Conservation (phyloP, 495 filamentous ascomycete species). For the Talaromyces wortmannii region DNA sequence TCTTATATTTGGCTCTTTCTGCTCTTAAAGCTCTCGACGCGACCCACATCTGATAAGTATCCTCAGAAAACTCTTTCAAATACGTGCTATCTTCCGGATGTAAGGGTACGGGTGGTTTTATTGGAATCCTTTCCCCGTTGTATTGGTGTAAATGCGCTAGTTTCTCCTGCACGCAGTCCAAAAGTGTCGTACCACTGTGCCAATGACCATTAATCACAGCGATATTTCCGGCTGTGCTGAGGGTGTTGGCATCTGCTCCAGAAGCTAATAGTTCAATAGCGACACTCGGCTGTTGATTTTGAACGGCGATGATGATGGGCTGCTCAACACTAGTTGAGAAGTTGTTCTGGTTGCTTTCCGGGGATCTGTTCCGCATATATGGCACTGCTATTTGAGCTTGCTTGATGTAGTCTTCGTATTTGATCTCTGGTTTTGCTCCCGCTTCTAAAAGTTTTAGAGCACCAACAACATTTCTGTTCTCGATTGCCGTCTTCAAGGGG, state of each 20-base stretch:
- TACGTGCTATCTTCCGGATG: constrained; percentile 28
- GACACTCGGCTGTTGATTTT: constrained; percentile 37
- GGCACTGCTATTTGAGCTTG: constrained; percentile 13
- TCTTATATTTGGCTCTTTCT: constrained; percentile 9
- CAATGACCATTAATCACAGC: constrained; percentile 14
- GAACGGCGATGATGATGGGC: constrained; percentile 53
- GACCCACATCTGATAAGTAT: constrained; percentile 47
- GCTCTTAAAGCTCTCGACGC: constrained; percentile 24
- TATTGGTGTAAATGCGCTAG: constrained; percentile 39
- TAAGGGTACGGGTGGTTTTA: constrained; percentile 12
- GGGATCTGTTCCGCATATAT: constrained; percentile 5
- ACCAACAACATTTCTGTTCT: constrained; percentile 17
- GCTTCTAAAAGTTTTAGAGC: constrained; percentile 36
- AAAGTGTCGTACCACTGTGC: constrained; percentile 31
- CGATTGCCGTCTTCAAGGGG: constrained; percentile 40
- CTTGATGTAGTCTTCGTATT: constrained; percentile 35
- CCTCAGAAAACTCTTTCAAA: constrained; percentile 32
- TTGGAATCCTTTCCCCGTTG: constrained; percentile 14
- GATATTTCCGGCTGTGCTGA: constrained; percentile 26
- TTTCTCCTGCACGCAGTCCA: constrained; percentile 49
- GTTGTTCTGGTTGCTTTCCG: constrained; percentile 29
- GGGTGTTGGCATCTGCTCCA: constrained; percentile 51
- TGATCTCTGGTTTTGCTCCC: constrained; percentile 32
- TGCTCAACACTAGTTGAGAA: constrained; percentile 40
- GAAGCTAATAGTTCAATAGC: constrained; percentile 49